Evolutionary conservation across 768 basidiomycete genomes (phyloP), one percentile per base, ranked within the genome.

Genomic region (Psilocybe cubensis): DNA sequence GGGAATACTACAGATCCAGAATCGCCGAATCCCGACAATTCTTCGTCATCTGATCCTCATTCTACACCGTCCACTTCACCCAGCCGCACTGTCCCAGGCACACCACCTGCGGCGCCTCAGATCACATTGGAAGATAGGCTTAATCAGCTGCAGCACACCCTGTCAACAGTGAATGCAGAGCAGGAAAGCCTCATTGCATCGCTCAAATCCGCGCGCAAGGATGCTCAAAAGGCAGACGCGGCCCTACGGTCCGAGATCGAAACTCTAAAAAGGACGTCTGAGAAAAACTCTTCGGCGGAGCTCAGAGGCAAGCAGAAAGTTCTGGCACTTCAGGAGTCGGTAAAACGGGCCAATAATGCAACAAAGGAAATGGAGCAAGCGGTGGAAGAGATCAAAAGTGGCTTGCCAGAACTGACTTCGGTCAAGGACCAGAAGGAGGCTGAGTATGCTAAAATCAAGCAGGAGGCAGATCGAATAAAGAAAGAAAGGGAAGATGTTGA

Each of bases 301-400:
- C 78, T 84, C 21, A 83, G 94, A n/a, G 86, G 88, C 9, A 85
- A 86, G 42, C 94, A 96, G 69, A 96, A 94, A 63, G 85, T 89
- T 9, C 80, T 94, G 10, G 92, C 95, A 1, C 74, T 96, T 35
- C 94, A 96, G 68, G 94, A 96, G 66, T 90, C 93, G 2, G 87
- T 89, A 11, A 94, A 91, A 66, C 86, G 92, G 52, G 86, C 91
- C 9, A 85, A 83, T 60, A 80, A 83, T 63, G 83, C 53, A 70
- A 86, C 69, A 63, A 72, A 63, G 69, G 79, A 81, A 52, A 78
- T 76, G 23, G 77, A 80, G 46, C 75, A 78, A 54, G 70, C 66
- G 47, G 77, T 83, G 44, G 67, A 68, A 40, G 79, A 83, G 52
- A 74, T 86, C 5, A 78, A 85, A 64, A 68, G 59, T 1, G 69